Base-by-base conservation (phyloP, 1,284 basidiomycete genomes). In the Abortiporus biennis region DNA sequence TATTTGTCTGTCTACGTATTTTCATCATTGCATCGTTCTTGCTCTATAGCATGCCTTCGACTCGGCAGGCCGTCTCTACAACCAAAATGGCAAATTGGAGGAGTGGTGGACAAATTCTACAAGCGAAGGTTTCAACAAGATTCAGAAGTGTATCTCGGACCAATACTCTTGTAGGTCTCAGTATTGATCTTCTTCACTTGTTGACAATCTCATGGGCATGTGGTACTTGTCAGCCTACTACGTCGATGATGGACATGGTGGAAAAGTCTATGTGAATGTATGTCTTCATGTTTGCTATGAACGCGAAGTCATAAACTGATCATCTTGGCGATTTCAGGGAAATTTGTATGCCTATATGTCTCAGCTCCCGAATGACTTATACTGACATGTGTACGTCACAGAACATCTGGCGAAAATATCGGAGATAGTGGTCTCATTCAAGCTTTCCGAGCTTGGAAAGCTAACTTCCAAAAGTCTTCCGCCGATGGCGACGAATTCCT, bases 321-420 rank as follows among this genome's bases (percentile, higher is more conserved):
- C 8, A 23, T 11, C 22, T 15, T 4, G 8, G 17, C 20, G 8
- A 4, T 38, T 25, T n/a, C 31, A 41, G 40, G 40, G 40, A 8
- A 41, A 41, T 22, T 4, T 41, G 37, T 39, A 27, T n/a, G 37
- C 22, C 9, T n/a, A n/a, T n/a, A n/a, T n/a, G n/a, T n/a, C n/a
- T n/a, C n/a, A n/a, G n/a, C n/a, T n/a, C n/a, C n/a, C n/a, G n/a
- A n/a, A n/a, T n/a, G n/a, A n/a, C n/a, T n/a, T n/a, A n/a, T n/a
- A n/a, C n/a, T n/a, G n/a, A n/a, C 11, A 8, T 13, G 12, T 20
- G 27, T 20, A 15, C 17, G 21, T 45, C 55, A 36, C 39, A 61
- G 83, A 43, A 93, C 89, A 1, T 89, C 88, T 15, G 89, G 88
- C 11, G 92, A 93, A 64, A 92, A 92, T 56, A 92, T 94, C 47